Base-by-base conservation (phyloP, 768 basidiomycete species). In the Gymnopilus junonius region DNA sequence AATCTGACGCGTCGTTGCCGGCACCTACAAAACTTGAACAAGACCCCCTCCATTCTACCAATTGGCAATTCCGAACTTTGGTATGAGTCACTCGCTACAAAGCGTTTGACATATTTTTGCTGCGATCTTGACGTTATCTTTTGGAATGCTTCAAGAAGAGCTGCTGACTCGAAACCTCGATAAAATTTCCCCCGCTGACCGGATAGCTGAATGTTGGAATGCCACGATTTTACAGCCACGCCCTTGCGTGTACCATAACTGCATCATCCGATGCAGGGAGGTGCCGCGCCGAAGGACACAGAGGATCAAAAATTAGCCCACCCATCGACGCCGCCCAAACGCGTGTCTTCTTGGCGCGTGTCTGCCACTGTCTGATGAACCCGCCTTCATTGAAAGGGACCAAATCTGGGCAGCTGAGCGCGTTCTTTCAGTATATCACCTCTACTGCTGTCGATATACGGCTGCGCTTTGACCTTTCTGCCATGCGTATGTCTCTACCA, bases 1-100 rank as follows among this genome's bases (percentile, higher is more conserved):
- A 46, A 45, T 53, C 43, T 59, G 57, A 59, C 58, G 63, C 58
- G 58, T 64, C 53, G 34, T 37, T 55, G 57, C 58, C 56, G 60
- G 60, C 58, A 51, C n/a, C n/a, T n/a, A 46, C 32, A 2, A 54
- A 31, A 10, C 6, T 48, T 35, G 15, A 46, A 31, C 45, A 29
- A 21, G 20, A 55, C 20, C 37, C 8, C 54, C n/a, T n/a, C n/a
- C n/a, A n/a, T n/a, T n/a, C n/a, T n/a, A 23, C 21, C 54, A 20
- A 23, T 34, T 53, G 51, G 29, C 31, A 35, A 35, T 29, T 53
- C 32, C 53, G 53, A 54, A 54, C 21, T 21, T 54, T 34, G 20
- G 53, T 34, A 35, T 35, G 53, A 54, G 20, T 55, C 37, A 55
- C 34, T 55, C 27, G 17, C 37, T 55, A 10, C 54, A 37, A 20